These are phyloP conservation scores for Chrysochromulina parva DNA, from an alignment of 78 protist species.

Conservation along the genomic window DNA sequence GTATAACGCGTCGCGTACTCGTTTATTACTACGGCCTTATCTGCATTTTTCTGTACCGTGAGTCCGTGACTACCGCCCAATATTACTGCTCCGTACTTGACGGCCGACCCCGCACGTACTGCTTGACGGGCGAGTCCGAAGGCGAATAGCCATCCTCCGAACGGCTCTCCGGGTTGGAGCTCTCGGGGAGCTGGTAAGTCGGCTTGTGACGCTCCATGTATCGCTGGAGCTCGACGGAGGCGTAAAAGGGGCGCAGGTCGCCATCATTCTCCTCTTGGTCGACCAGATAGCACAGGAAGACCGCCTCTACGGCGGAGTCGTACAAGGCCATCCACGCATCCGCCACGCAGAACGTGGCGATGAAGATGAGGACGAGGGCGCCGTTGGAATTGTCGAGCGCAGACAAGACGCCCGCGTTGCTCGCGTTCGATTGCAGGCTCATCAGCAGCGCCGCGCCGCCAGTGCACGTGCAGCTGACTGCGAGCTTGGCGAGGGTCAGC, in stretches of 20 bases:
- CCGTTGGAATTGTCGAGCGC: not conserved
- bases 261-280: constrained; percentile 16
- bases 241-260: not conserved
- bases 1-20: no score
- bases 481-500: not conserved
- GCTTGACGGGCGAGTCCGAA: no score
- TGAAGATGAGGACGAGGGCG: not conserved
- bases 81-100: no score
- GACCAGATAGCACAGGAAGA: constrained; percentile 14
- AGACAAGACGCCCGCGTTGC: not conserved
- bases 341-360: not conserved
- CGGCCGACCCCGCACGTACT: no score
- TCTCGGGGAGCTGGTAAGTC: no score
- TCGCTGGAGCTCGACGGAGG: not conserved
- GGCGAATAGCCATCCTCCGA: no score
- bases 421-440: no score
- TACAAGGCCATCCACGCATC: no score
- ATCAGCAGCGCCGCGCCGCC: not conserved
- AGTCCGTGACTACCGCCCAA: no score
- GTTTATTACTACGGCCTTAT: no score
- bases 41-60: no score
- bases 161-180: no score
- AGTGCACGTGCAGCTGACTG: not conserved
- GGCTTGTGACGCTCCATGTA: not conserved
- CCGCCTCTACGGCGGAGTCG: constrained; percentile 11